These are phyloP conservation scores for Leavenworthia alabamica DNA, from an alignment of 345 rosid species.

Conservation along the genomic window DNA sequence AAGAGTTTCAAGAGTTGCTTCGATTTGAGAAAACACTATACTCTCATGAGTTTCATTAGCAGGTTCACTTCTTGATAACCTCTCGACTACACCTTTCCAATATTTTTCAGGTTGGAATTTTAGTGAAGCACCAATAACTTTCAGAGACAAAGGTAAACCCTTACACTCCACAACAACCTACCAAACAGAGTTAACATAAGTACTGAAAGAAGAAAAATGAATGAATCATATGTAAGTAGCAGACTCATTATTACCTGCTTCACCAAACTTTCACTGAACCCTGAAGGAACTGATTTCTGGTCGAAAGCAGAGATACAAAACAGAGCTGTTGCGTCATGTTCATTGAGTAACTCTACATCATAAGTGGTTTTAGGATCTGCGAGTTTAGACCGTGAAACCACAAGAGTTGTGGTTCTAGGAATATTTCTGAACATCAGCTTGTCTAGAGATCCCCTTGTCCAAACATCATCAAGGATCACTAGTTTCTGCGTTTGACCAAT, in stretches of 20 bases:
- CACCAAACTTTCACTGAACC: slow-evolving; percentile 41
- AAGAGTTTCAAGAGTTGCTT: slow-evolving; percentile 47
- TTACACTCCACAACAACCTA: slow-evolving; percentile 71
- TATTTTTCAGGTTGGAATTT: slow-evolving; percentile 48
- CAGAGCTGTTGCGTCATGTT: slow-evolving; percentile 45
- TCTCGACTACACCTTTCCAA: slow-evolving; percentile 23
- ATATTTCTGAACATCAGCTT: slow-evolving; percentile 34
- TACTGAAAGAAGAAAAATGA: too few relatives aligned
- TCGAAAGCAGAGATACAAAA: slow-evolving; percentile 70
- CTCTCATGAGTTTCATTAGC: slow-evolving; percentile 63
- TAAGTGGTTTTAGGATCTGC: slow-evolving; percentile 33
- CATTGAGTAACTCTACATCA: slow-evolving; percentile 53
- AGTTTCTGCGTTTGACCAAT: too few relatives aligned
- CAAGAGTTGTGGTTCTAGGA: slow-evolving; percentile 58
- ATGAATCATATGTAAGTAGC: too few relatives aligned
- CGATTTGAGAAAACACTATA: slow-evolving; percentile 57
- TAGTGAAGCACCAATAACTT: slow-evolving; percentile 74
- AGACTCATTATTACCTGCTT: too few relatives aligned
- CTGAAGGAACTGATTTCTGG: slow-evolving; percentile 7
- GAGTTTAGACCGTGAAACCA: slow-evolving; percentile 63
- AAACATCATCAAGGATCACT: slow-evolving; percentile 83
- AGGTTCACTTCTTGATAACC: slow-evolving; percentile 59
- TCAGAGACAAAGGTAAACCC: slow-evolving; percentile 85
- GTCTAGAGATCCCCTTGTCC: slow-evolving; percentile 54
- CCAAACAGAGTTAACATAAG: slow-evolving; percentile 13